Evolutionary conservation across 345 rosid species (phyloP).

Genomic region (Xanthoceras sorbifolium): DNA sequence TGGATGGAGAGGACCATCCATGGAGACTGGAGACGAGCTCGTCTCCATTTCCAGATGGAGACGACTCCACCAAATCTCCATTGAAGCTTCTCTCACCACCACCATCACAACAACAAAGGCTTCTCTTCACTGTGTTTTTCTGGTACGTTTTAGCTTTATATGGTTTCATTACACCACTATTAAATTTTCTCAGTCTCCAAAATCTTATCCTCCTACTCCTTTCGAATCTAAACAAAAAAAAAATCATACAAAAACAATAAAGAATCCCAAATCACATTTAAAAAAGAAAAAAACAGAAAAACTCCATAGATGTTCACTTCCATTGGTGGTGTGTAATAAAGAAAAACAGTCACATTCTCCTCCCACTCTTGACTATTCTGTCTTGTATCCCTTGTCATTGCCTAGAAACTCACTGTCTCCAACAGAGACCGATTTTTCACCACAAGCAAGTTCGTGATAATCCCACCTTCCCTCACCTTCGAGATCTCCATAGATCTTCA

Average conservation of each 20-base stretch:
- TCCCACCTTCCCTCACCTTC: slow-evolving; percentile 46
- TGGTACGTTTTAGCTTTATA: background rate
- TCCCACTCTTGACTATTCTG: slow-evolving; percentile 25
- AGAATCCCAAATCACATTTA: background rate
- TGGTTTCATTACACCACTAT: background rate
- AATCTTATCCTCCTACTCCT: background rate
- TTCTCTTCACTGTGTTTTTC: background rate
- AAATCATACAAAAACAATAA: background rate
- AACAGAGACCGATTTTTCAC: slow-evolving; percentile 17
- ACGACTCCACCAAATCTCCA: no score
- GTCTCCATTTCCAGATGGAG: no score
- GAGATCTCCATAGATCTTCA: no score
- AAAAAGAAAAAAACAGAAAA: background rate
- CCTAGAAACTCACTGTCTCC: slow-evolving; percentile 9
- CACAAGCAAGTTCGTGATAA: slow-evolving; percentile 30
- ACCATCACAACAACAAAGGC: background rate
- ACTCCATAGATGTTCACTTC: slow-evolving; percentile 12
- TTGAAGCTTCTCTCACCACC: no score
- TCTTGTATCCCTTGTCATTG: slow-evolving; percentile 19
- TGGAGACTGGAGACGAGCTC: no score
- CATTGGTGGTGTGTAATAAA: slow-evolving; percentile 39
- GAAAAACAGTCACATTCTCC: slow-evolving; percentile 27
- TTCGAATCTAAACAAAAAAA: background rate
- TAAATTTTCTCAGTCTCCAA: background rate
- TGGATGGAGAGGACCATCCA: no score